Base-by-base conservation (phyloP, 345 rosid genomes). In the Euphorbia tirucalli region DNA sequence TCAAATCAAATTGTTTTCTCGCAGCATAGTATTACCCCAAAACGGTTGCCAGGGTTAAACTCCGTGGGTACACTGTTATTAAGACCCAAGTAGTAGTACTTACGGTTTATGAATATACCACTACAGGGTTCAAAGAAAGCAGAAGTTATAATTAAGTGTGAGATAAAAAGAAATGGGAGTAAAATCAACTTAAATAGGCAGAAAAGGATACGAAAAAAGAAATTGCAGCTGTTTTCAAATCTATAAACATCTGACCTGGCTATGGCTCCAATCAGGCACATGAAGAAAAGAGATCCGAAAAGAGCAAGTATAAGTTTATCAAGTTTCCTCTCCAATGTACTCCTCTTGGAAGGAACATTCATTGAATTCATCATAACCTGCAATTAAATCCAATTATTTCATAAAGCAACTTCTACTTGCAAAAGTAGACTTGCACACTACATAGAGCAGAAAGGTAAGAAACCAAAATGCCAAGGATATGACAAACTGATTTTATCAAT, bases 311-410 rank as follows among this genome's bases (percentile, higher is more conserved):
- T 96, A 73, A 93, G 99, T 87, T 90, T 93, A 88, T 96, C 99
- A 72, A 96, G 98, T 82, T 93, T 96, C 87, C 96, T 91, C 83
- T 96, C 99, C 74, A 96, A 77, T 39, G 99, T 96, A 83, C 99
- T 96, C 82, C 99, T 87, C 82, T 96, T 96, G 63, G 98, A 96
- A 80, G 99, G 99, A 79, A 95, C 93, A 71, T 96, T 96, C 99
- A 93, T 91, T 50, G 99, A 87, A 82, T 96, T 96, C 99, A 96
- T 96, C 98, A 96, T 96, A 74, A 96, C 98, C 99, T 93, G 85
- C 72, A 80, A 76, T 70, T 44, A 60, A 77, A 61, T n/a, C 56
- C 69, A 79, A n/a, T 61, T 70, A 69, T 56, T 74, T 61, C 78
- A 71, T 48, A 75, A 56, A 54, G 58, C 63, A 70, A 24, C 69